Percentiles rank a stretch among this genome's conserved stretches.
phyloP scores from a whole-genome alignment of 139 green algal species.

The Chlorella sp. region DNA sequence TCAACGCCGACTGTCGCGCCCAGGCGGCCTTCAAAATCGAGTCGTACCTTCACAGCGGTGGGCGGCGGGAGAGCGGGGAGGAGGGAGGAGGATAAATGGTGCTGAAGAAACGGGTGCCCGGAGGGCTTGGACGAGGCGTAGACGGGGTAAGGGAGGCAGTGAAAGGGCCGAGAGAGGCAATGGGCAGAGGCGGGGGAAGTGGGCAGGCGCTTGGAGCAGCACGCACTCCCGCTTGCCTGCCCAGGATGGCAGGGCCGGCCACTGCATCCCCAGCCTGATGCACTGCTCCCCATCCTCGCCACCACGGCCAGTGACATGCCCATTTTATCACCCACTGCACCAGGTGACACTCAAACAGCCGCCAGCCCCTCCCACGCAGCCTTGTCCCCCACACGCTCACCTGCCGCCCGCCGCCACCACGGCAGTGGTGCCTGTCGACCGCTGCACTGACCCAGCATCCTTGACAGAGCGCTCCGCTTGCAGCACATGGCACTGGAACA shows the following conservation, averaged over 20 bases:
- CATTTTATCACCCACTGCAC: too few species aligned
- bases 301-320: too few species aligned
- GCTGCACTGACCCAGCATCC: too few species aligned
- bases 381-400: neutral
- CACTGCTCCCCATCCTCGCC: too few species aligned
- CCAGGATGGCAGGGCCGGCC: too few species aligned
- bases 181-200: too few species aligned
- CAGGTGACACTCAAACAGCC: neutral
- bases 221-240: too few species aligned
- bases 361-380: neutral
- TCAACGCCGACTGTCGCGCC: slow-evolving; percentile 60
- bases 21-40: slow-evolving; percentile 68
- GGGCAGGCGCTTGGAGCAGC: too few species aligned
- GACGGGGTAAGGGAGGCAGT: neutral
- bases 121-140: neutral
- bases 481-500: slow-evolving; percentile 78
- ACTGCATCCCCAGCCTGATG: too few species aligned
- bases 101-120: neutral
- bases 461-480: too few species aligned
- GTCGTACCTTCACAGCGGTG: slow-evolving; percentile 66
- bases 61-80: neutral
- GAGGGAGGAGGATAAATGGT: neutral
- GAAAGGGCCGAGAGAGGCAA: too few species aligned
- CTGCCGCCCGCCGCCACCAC: slow-evolving; percentile 65
- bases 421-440: slow-evolving; percentile 19